A percentile compares a stretch with the other conserved stretches of the same genome.
These are phyloP conservation scores for Spergularia bocconei DNA, from an alignment of 148 eudicot genomes.

Conservation along the genomic window DNA sequence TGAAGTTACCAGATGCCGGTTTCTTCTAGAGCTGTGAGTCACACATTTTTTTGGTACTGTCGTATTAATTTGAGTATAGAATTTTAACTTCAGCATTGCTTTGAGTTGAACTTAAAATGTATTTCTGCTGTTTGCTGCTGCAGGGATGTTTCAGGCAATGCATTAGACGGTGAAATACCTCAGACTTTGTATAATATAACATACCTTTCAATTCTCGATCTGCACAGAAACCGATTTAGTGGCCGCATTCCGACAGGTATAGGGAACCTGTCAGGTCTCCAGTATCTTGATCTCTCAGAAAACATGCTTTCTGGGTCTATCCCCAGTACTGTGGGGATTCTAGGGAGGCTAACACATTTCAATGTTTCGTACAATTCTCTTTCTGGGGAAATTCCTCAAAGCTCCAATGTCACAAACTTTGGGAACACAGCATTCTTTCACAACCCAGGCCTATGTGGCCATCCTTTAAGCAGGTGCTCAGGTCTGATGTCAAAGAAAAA, in stretches of 20 bases:
- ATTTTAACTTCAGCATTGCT: constrained; percentile 14
- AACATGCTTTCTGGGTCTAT: constrained; percentile 72
- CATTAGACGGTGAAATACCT: constrained; percentile 79
- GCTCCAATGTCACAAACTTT: constrained; percentile 48
- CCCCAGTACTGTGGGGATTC: constrained; percentile 55
- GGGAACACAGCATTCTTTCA: constrained; percentile 66
- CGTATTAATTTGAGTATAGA: not conserved
- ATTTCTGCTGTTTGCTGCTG: constrained; percentile 34
- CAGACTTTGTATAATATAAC: constrained; percentile 71
- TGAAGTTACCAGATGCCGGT: constrained; percentile 64
- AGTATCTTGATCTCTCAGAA: constrained; percentile 64
- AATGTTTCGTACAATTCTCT: constrained; percentile 76
- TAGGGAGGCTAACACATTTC: constrained; percentile 56
- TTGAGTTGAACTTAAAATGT: constrained; percentile 22
- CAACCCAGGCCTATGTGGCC: constrained; percentile 69
- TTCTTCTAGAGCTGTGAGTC: constrained; percentile 95
- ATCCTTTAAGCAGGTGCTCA: constrained; percentile 42
- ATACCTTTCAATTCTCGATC: constrained; percentile 67
- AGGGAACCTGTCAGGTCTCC: constrained; percentile 57
- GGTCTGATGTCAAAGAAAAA: constrained; percentile 42
- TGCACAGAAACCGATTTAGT: constrained; percentile 61
- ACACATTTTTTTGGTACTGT: constrained; percentile 1
- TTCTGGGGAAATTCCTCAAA: constrained; percentile 66
- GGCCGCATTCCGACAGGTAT: constrained; percentile 66
- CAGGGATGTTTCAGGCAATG: constrained; percentile 92